These are phyloP conservation scores for Pichia scutulata DNA, from an alignment of 805 yeast genomes.

Conservation along the genomic window DNA sequence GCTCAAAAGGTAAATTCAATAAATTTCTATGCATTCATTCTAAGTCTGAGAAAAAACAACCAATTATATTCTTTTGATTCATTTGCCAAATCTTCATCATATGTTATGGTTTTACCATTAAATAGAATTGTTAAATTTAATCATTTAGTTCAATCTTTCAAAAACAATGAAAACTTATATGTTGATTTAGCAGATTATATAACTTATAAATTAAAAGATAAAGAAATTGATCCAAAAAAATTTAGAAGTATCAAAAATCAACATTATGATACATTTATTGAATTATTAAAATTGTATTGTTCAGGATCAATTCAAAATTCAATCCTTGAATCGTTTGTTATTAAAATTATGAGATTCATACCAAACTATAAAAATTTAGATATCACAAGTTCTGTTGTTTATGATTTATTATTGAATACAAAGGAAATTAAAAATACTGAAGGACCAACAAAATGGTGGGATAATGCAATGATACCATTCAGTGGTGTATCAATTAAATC, in stretches of 20 bases:
- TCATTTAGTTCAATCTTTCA: slow-evolving; percentile 23
- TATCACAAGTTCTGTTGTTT: slow-evolving; percentile 46
- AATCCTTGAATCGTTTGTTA: slow-evolving; percentile 40
- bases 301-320: slow-evolving; percentile 46
- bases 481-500: slow-evolving; percentile 36
- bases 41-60: slow-evolving; percentile 42
- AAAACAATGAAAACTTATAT: slow-evolving; percentile 20
- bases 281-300: slow-evolving; percentile 45
- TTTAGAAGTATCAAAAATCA: slow-evolving; percentile 17
- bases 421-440: slow-evolving; percentile 23
- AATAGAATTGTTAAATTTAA: slow-evolving; percentile 29
- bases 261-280: slow-evolving; percentile 33
- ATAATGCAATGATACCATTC: slow-evolving; percentile 37
- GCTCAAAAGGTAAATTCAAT: slow-evolving; percentile 18
- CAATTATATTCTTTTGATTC: slow-evolving; percentile 27
- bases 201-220: slow-evolving; percentile 6
- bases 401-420: slow-evolving; percentile 36
- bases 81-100: slow-evolving; percentile 26
- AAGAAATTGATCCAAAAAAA: not conserved
- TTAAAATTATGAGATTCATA: slow-evolving; percentile 30
- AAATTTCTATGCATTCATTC: slow-evolving; percentile 36
- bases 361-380: slow-evolving; percentile 31
- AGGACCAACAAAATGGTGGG: slow-evolving; percentile 49
- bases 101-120: slow-evolving; percentile 38
- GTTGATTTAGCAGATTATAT: slow-evolving; percentile 21